Evolutionary conservation across 2,329 filamentous ascomycete species (phyloP), one percentile per base, ranked within the genome.

Genomic region (Pseudogymnoascus sp.): DNA sequence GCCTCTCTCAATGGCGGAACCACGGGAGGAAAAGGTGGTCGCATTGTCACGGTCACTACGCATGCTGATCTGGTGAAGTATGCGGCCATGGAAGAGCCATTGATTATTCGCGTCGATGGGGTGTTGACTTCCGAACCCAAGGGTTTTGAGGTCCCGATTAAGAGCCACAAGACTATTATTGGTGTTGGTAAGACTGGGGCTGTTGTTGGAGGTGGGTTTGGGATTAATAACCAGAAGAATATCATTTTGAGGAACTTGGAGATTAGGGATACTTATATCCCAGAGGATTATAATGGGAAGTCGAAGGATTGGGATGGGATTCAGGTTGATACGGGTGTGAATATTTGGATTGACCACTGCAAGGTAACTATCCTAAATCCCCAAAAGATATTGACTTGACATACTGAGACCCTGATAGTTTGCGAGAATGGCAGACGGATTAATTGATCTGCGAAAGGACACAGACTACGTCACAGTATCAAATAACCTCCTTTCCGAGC

Each of bases 271-370:
- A 36, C 37, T n/a, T 21, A 62, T 43, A 65, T 63, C 37, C 60
- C 66, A 19, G 66, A 65, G 63, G 67, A 69, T 21, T 67, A 66
- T 8, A 69, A 70, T 61, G 68, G 67, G 19, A 51, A 51, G 14
- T 51, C 45, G 7, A 66, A 68, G 39, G 69, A 70, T 39, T 69
- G 65, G 65, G 69, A 70, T 62, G 68, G 68, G 21, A 70, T 70
- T n/a, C 69, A 70, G 14, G 67, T 68, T 41, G 69, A 70, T 63
- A 67, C 68, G 14, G 67, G 65, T 6, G 62, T 60, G 21, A 69
- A 70, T 23, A 69, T 70, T 34, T 70, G 69, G 69, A 66, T 70
- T 41, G 69, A 70, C 61, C 69, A 69, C 36, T 66, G 64, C 61
- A 65, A 69, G 48, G 65, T 69, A 31, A 16, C 6, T 3, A 39